Conservation (phyloP, 306 rosid genomes). For the Urtica urens region DNA sequence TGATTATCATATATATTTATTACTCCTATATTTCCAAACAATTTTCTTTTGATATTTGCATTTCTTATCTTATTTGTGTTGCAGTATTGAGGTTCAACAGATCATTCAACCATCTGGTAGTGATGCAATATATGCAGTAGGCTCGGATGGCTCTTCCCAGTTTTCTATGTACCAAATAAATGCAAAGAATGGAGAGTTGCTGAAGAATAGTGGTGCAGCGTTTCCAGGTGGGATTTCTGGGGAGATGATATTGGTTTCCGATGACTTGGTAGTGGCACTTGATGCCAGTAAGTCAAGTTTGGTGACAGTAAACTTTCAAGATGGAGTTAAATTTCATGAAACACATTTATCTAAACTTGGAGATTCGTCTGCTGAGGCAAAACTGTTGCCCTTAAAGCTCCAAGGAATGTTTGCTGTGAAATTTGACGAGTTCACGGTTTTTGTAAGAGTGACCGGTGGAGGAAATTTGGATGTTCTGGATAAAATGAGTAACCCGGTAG, state of each 20-base stretch:
- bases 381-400: constrained; percentile 58
- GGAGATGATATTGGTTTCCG: constrained; percentile 53
- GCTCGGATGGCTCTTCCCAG: constrained; percentile 55
- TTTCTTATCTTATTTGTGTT: constrained; percentile 24
- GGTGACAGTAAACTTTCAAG: constrained; percentile 40
- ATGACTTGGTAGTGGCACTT: constrained; percentile 53
- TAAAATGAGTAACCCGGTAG: constrained; percentile 41
- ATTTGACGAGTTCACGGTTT: constrained; percentile 27
- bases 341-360: constrained; percentile 44
- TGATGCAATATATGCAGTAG: constrained; percentile 48
- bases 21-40: too few species aligned
- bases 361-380: constrained; percentile 42
- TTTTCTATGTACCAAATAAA: constrained; percentile 44
- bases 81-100: constrained; percentile 70
- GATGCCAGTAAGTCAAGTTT: constrained; percentile 56
- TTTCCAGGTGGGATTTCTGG: constrained; percentile 57
- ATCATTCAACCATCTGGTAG: constrained; percentile 47
- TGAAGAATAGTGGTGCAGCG: constrained; percentile 37
- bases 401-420: constrained; percentile 56
- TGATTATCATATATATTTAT: too few species aligned
- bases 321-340: constrained; percentile 44
- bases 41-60: constrained; percentile 28
- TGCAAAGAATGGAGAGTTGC: constrained; percentile 63
- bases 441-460: constrained; percentile 48
- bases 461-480: constrained; percentile 61